Conservation (phyloP, 768 basidiomycete genomes). For the Kwoniella newhampshirensis region DNA sequence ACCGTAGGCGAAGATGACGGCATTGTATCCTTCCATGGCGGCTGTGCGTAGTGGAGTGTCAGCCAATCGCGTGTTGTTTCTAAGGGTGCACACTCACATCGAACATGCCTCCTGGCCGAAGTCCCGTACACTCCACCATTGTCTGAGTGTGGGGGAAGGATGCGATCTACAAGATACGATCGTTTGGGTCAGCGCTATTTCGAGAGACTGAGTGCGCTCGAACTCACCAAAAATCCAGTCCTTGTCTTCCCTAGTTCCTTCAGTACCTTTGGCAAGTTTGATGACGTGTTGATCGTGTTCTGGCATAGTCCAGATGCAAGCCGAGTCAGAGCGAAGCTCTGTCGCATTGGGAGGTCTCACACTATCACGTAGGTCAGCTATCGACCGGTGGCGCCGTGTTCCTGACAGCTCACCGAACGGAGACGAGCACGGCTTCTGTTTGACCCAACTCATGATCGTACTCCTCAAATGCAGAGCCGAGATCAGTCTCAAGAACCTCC, state of each 20-base stretch:
- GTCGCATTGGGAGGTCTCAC: conserved; percentile 46
- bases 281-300: conserved; percentile 33
- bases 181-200: conserved; percentile 8
- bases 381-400: neutral
- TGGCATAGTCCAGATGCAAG: conserved; percentile 42
- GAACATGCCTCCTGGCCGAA: conserved; percentile 45
- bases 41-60: conserved; percentile 59
- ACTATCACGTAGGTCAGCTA: conserved; percentile 18
- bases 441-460: conserved; percentile 23
- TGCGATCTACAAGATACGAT: conserved; percentile 38
- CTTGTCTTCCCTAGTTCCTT: conserved; percentile 37
- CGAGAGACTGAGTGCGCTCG: neutral
- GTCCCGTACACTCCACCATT: conserved; percentile 44
- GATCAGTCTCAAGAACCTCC: neutral
- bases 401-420: conserved; percentile 40
- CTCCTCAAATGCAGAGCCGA: conserved; percentile 16
- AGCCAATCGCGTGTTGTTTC: no score
- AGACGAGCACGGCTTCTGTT: conserved; percentile 48
- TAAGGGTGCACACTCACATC: conserved; percentile 41
- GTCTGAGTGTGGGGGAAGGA: conserved; percentile 40
- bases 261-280: conserved; percentile 40
- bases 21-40: conserved; percentile 95
- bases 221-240: conserved; percentile 51
- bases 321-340: conserved; percentile 30
- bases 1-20: conserved; percentile 81